Base-by-base conservation (phyloP, 1,284 basidiomycete species). In the Laetiporus sulphureus region DNA sequence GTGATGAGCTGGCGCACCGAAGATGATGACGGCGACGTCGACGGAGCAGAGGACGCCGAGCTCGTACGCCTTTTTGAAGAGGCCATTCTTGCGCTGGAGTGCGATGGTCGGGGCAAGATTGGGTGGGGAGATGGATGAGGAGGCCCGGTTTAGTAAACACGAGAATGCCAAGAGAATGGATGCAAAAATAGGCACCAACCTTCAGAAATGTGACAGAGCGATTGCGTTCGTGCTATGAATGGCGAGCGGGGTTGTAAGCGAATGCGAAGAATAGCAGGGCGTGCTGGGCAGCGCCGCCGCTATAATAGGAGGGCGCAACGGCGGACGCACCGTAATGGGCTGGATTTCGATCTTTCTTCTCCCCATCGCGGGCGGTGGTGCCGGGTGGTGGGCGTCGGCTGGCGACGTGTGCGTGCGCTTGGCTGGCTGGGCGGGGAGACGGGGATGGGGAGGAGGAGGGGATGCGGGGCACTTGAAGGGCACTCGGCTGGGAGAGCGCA, bases 21-120 rank as follows among this genome's bases (percentile, higher is more conserved):
- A 82, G 42, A 83, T 77, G 50, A 84, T 78, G 49, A 84, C 76
- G 4, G 78, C 79, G 31, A 84, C 74, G 49, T 83, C 78, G 43
- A 81, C 79, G 21, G 74, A 76, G 55, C 80, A 83, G 40, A 84
- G 65, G 3, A 91, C 87, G 24, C 87, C 88, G 34, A 91, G 79
- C 64, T 91, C 89, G 61, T 90, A 89, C 0, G 88, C 89, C 60
- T 91, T 91, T 62, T 91, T 91, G 79, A 92, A 91, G 42, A 92
- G 75, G 2, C 89, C 89, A 46, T 87, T 87, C 69, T 91, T 91
- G 54, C 88, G 73, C 83, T 86, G 57, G 39, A 36, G 65, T 48
- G 50, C 45, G 48, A 46, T 34, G 41, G 38, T 50, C 54, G 50
- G 49, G 54, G 52, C 46, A 53, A 55, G 51, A 57, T 47, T 38